Evolutionary conservation across 768 basidiomycete genomes (phyloP).

Genomic region (Termitomyces sp.): DNA sequence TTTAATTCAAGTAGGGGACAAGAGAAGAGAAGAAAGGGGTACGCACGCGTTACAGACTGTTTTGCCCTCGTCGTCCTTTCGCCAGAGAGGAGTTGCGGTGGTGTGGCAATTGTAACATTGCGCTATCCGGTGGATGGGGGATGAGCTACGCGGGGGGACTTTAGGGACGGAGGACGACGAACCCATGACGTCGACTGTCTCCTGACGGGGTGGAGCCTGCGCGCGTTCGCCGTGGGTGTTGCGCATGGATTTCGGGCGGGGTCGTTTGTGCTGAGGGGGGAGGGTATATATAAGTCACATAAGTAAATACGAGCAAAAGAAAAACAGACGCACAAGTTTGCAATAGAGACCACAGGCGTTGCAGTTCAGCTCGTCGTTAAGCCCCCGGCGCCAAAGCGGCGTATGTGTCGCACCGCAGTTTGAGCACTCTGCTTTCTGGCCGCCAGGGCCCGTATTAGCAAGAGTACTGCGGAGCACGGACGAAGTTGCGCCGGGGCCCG

Average conservation of each 20-base stretch:
- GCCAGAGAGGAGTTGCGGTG: constrained; percentile 85
- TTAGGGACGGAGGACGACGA: constrained; percentile 33
- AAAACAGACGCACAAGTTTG: constrained; percentile 62
- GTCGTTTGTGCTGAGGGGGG: constrained; percentile 69
- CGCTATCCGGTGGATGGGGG: constrained; percentile 44
- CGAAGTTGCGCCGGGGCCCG: constrained; percentile 66
- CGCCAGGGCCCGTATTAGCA: constrained; percentile 47
- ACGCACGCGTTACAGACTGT: constrained; percentile 87
- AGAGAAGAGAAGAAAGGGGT: too few relatives aligned
- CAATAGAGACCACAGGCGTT: constrained; percentile 89
- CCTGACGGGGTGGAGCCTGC: constrained; percentile 62
- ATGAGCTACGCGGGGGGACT: constrained; percentile 28
- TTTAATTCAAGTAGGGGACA: too few relatives aligned
- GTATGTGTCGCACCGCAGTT: constrained; percentile 90
- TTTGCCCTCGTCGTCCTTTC: constrained; percentile 89
- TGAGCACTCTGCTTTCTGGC: constrained; percentile 79
- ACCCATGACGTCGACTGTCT: constrained; percentile 75
- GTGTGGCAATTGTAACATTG: constrained; percentile 93
- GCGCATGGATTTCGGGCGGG: constrained; percentile 86
- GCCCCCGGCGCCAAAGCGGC: constrained; percentile 80
- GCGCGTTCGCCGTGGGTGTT: constrained; percentile 72
- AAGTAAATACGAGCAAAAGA: too few relatives aligned
- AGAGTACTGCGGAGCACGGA: constrained; percentile 33
- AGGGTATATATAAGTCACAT: not conserved
- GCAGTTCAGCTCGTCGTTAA: constrained; percentile 88